Percentiles rank a stretch among this genome's conserved stretches.
These are phyloP conservation scores for Diaporthe destruens DNA, from an alignment of 2,329 filamentous ascomycete genomes.

Conservation along the genomic window DNA sequence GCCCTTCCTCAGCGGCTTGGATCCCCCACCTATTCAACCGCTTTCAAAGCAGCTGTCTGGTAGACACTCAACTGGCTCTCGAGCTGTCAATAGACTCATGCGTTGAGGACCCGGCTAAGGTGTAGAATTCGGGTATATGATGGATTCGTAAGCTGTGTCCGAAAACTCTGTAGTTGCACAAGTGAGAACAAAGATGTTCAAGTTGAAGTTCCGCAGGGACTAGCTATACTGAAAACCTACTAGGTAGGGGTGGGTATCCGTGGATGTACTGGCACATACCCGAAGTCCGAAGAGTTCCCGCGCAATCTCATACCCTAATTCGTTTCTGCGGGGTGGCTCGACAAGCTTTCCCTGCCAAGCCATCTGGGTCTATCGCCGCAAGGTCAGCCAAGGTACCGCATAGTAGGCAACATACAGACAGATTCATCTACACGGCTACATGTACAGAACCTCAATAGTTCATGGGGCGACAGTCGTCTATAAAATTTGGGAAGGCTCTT, in stretches of 20 bases:
- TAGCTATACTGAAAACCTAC: not conserved
- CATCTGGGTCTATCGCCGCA: conserved; percentile 4
- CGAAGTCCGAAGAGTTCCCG: conserved; percentile 21
- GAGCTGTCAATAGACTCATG: not conserved
- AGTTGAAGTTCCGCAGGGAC: not conserved
- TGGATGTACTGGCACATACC: not conserved
- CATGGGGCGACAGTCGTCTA: not conserved
- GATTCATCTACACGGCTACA: not conserved
- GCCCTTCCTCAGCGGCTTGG: not conserved
- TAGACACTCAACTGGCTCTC: not conserved
- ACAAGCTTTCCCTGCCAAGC: not conserved
- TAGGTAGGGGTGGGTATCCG: too few relatives aligned
- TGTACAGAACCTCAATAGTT: not conserved
- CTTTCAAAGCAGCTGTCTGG: not conserved
- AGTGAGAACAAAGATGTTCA: not conserved
- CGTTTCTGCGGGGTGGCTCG: conserved; percentile 4
- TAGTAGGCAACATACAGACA: not conserved
- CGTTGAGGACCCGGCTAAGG: not conserved
- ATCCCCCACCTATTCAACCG: not conserved
- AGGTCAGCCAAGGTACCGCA: conserved; percentile 17
- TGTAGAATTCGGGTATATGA: not conserved
- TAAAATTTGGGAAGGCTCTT: conserved; percentile 7
- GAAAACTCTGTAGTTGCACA: not conserved
- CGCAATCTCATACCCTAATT: not conserved
- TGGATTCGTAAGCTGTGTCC: not conserved